Evolutionary conservation across 768 basidiomycete genomes (phyloP), one percentile per base, ranked within the genome.

Genomic region (Galerina marginata): DNA sequence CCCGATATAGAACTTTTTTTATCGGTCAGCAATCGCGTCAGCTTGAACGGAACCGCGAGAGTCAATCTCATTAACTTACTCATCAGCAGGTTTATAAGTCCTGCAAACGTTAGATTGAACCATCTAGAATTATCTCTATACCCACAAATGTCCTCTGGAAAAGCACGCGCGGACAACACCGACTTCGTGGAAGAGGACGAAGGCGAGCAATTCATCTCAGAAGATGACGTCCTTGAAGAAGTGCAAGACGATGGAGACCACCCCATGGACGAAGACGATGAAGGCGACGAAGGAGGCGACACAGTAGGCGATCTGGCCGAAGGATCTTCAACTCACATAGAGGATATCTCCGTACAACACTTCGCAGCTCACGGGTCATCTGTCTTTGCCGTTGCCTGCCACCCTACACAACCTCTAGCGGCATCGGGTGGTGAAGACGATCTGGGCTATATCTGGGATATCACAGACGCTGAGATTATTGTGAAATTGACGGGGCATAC

Each of bases 371-470:
- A 99, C 74, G 71, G 73, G 14, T 75, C 83, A 25, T 95, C 96
- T 15, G 92, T 98, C 36, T 99, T 97, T 72, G 76, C 88, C 36
- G 81, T 99, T 40, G 80, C 94, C 3, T 83, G 86, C 37, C 97
- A 99, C 71, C 96, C 97, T 0, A 85, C 85, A 12, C 80, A 89
- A 59, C 86, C 90, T 3, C 80, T 99, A 20, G 95, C 93, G 6
- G 90, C 86, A 20, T 95, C 95, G 1, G 97, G 97, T 26, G 97
- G 95, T 16, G 95, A 97, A 74, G 97, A 99, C 72, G 96, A 99
- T 71, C 73, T 92, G 0, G 97, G 93, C 39, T 99, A 93, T 76
- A 85, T 99, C 65, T 99, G 94, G 93, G 86, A 94, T 65, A 86
- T 92, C 50, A 88, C 86, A 2, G 87, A 89, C 45, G 93, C 94